These are phyloP conservation scores for Plenodomus tracheiphilus DNA, from an alignment of 2,329 filamentous ascomycete species.

Conservation along the genomic window DNA sequence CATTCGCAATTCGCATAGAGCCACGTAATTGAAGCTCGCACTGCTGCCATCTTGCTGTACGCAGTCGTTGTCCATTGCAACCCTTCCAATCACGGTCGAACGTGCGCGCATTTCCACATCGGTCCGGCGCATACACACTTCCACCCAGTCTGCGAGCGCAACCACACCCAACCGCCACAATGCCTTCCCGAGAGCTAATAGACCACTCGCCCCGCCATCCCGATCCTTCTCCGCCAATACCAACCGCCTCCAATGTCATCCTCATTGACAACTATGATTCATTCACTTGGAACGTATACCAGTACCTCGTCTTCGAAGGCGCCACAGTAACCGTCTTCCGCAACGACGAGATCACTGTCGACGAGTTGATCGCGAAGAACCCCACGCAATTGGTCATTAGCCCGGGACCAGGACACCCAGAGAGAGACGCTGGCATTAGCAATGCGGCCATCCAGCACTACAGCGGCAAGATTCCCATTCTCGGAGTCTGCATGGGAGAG, in stretches of 20 bases:
- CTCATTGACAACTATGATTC: constrained; percentile 99
- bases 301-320: constrained; percentile 95
- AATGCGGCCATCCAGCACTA: constrained; percentile 90
- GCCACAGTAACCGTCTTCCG: constrained; percentile 86
- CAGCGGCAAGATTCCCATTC: constrained; percentile 88
- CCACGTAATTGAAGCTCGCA: not conserved
- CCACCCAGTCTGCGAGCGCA: not conserved
- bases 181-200: constrained; percentile 56
- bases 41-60: too few species aligned
- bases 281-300: constrained; percentile 99
- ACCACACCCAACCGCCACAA: constrained; percentile 22
- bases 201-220: constrained; percentile 90
- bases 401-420: constrained; percentile 90
- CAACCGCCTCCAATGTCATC: constrained; percentile 85
- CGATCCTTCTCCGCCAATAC: constrained; percentile 69
- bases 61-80: too few species aligned
- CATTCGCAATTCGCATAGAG: not conserved
- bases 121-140: not conserved
- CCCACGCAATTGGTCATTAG: constrained; percentile 95
- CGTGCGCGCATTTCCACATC: not conserved
- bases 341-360: constrained; percentile 87
- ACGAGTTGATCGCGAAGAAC: constrained; percentile 79
- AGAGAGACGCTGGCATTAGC: constrained; percentile 89
- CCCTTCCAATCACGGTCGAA: too few species aligned
- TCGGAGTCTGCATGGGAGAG: constrained; percentile 99